Evolutionary conservation across 139 green algal genomes (phyloP), one percentile per base, ranked within the genome.

Genomic region (Chlorella sp.): DNA sequence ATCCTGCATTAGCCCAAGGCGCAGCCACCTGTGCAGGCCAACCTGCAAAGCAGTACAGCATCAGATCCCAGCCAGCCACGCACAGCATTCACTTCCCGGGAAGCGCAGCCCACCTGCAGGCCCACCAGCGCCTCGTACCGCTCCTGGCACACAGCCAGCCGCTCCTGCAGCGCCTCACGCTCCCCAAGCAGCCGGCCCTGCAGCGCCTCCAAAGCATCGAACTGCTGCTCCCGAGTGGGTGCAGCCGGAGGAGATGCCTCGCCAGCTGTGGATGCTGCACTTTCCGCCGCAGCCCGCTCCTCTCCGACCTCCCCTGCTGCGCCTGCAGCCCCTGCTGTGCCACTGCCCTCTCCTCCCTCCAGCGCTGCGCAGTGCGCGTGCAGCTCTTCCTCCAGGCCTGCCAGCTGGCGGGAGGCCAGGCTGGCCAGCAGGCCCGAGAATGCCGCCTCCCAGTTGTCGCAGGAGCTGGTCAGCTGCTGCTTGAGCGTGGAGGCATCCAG

Each of bases 401-500:
- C 55, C 36, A 96, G 89, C 90, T 97, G 93, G 2, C 82, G 65
- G 11, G 69, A 55, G 4, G 94, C 95, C 67, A 95, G 89, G 73
- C 76, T 78, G 70, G 93, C 88, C 26, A 98, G 92, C 86, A 98
- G 89, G 47, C 83, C 87, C 9, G 88, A 94, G 72, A 98, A 96
- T 85, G 96, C 95, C 47, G 65, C 32, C 26, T 92, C 86, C 95
- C 95, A 98, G 41, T 80, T 85, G 80, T 98, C 94, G 85, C 95
- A 98, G 87, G 97, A 94, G 1, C 62, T 80, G 13, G 94, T 84
- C 65, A 98, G 89, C 65, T 87, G 80, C 86, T 91, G 85, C 76
- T 98, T 98, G 7, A 98, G 91, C 30, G 94, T 92, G 11, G 88
- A 92, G 83, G 91, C 95, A 85, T 98, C 95, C n/a, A 98, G 92